phyloP scores from a whole-genome alignment of 2,329 filamentous ascomycete genomes.

The Penicillium sp. region DNA sequence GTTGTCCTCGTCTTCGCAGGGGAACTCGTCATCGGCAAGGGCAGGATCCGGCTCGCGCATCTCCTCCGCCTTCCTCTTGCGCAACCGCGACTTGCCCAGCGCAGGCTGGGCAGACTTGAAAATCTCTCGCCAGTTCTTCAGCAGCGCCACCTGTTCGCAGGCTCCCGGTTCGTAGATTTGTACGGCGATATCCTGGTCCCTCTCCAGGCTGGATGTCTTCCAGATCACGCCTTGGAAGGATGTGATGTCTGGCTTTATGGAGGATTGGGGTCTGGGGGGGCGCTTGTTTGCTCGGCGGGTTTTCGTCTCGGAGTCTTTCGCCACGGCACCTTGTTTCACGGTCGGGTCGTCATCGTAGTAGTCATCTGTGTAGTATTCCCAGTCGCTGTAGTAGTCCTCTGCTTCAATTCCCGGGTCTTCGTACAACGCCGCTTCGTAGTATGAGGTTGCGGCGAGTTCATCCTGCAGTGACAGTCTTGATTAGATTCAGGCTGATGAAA shows the following conservation, averaged over 20 bases:
- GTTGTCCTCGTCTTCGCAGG: conserved; percentile 12
- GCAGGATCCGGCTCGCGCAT: neutral
- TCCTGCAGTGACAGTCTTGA: conserved; percentile 29
- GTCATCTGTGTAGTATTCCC: conserved; percentile 47
- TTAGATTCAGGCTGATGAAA: neutral
- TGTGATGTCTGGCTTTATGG: conserved; percentile 19
- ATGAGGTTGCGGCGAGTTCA: conserved; percentile 43
- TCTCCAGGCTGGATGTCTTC: conserved; percentile 31
- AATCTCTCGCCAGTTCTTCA: conserved; percentile 48
- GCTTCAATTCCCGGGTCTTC: conserved; percentile 42
- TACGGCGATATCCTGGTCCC: conserved; percentile 20
- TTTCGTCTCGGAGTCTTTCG: conserved; percentile 15
- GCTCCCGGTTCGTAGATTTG: conserved; percentile 40
- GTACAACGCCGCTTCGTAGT: conserved; percentile 40
- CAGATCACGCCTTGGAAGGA: conserved; percentile 44
- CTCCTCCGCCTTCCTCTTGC: conserved; percentile 11
- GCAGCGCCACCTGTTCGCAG: conserved; percentile 43
- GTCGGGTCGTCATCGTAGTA: conserved; percentile 46
- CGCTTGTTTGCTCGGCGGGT: conserved; percentile 9
- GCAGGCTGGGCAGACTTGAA: conserved; percentile 39
- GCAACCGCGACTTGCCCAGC: conserved; percentile 24
- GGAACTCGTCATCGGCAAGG: conserved; percentile 10
- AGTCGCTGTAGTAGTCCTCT: conserved; percentile 44
- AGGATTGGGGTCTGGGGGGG: conserved; percentile 7
- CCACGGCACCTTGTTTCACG: conserved; percentile 23